phyloP scores from a whole-genome alignment of 257 asterid genomes.

The Solanum lignicaule region DNA sequence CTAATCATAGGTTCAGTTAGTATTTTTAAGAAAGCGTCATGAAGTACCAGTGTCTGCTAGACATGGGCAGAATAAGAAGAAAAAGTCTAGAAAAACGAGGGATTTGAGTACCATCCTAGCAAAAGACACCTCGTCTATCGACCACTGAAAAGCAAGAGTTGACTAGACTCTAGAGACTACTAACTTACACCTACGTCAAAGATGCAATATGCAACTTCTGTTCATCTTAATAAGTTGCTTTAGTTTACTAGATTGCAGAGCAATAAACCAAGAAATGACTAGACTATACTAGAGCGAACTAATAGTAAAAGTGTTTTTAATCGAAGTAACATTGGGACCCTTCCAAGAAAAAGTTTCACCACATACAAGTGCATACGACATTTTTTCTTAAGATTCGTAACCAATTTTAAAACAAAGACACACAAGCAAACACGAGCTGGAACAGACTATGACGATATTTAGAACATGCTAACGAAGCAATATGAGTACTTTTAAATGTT shows the following conservation, averaged over 20 bases:
- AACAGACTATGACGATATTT: not conserved
- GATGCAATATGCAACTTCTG: not conserved
- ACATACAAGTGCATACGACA: not conserved
- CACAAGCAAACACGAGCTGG: not conserved
- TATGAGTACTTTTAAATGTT: not conserved
- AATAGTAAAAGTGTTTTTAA: not conserved
- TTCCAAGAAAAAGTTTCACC: not conserved
- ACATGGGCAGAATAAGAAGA: not conserved
- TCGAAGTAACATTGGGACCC: not conserved
- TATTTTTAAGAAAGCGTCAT: not conserved
- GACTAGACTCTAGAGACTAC: not conserved
- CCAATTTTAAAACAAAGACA: not conserved
- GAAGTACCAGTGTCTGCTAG: not conserved
- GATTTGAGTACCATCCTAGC: not conserved
- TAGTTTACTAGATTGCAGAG: not conserved
- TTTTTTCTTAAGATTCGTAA: not conserved
- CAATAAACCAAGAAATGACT: not conserved
- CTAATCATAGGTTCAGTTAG: not conserved
- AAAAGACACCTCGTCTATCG: not conserved
- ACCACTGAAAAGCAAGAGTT: not conserved
- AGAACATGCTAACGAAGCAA: not conserved
- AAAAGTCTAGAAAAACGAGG: not conserved
- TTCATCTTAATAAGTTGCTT: not conserved
- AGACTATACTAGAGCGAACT: not conserved
- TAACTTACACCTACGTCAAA: not conserved